A percentile compares a stretch with the other conserved stretches of the same genome.
Evolutionary conservation across 2,329 filamentous ascomycete species (phyloP).

Genomic region (Onygenales sp.): DNA sequence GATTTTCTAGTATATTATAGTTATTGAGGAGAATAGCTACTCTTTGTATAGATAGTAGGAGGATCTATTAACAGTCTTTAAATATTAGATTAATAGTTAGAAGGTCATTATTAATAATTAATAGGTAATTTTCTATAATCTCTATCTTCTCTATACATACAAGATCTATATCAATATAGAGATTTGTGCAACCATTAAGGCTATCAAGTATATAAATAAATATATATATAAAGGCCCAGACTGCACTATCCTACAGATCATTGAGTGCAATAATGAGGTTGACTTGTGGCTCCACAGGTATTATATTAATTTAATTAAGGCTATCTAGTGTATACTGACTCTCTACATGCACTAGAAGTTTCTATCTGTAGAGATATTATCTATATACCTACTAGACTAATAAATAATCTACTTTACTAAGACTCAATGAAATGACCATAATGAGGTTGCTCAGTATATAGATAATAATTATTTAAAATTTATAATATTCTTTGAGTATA

Average conservation of each 20-base stretch:
- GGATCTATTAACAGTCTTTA: background rate
- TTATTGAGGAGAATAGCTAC: background rate
- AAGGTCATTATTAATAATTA: background rate
- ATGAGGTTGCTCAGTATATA: background rate
- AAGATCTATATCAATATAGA: background rate
- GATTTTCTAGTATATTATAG: background rate
- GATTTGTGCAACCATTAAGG: background rate
- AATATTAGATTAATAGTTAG: background rate
- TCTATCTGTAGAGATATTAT: background rate
- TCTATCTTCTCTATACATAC: background rate
- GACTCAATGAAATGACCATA: fast-evolving
- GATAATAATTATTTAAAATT: background rate
- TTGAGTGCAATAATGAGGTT: background rate
- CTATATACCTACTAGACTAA: background rate
- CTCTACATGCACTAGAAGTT: background rate
- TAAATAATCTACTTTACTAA: background rate
- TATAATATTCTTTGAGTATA: background rate
- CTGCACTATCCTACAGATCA: background rate
- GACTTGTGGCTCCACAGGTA: fast-evolving
- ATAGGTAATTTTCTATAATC: background rate
- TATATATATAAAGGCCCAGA: background rate
- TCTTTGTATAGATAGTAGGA: background rate
- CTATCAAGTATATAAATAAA: background rate
- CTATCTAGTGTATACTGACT: background rate
- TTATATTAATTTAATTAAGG: background rate